Percentiles rank a stretch among this genome's conserved stretches.
These are phyloP conservation scores for Aleurites moluccanus DNA, from an alignment of 441 rosid genomes.

Conservation along the genomic window DNA sequence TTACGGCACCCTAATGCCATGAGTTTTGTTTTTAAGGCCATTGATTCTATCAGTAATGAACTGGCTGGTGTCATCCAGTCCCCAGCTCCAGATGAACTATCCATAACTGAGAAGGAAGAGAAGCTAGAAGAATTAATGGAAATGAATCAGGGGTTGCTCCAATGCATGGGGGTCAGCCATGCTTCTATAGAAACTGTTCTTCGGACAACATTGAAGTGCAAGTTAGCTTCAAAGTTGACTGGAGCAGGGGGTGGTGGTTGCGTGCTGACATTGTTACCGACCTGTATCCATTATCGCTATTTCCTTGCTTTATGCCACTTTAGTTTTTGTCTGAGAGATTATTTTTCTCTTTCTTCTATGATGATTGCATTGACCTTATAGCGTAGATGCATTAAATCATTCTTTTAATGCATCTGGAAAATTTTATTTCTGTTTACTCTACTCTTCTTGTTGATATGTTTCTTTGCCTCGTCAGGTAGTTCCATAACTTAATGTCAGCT, in stretches of 20 bases:
- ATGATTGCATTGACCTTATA: not conserved
- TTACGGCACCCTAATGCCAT: slow-evolving; percentile 68
- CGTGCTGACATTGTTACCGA: slow-evolving; percentile 78
- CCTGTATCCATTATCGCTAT: slow-evolving; percentile 57
- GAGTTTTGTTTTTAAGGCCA: slow-evolving; percentile 65
- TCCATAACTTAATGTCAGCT: no score
- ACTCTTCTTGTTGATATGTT: no score
- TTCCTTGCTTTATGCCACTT: not conserved
- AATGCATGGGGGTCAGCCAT: slow-evolving; percentile 91
- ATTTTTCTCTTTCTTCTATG: not conserved
- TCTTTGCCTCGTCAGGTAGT: no score
- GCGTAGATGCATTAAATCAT: not conserved
- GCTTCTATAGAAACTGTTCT: slow-evolving; percentile 78
- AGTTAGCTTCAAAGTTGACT: slow-evolving; percentile 78
- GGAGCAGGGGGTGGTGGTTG: slow-evolving; percentile 99
- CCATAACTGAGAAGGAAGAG: slow-evolving; percentile 59
- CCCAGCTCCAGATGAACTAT: slow-evolving; percentile 44
- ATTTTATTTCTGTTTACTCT: not conserved
- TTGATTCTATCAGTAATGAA: slow-evolving; percentile 81
- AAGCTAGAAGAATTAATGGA: slow-evolving; percentile 78
- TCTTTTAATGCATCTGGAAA: no score
- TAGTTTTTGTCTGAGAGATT: not conserved
- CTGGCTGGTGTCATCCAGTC: slow-evolving; percentile 57
- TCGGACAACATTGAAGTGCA: slow-evolving; percentile 68
- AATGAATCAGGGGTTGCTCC: slow-evolving; percentile 91